phyloP scores from a whole-genome alignment of 2,329 filamentous ascomycete genomes.

The Exophiala xenobiotica region DNA sequence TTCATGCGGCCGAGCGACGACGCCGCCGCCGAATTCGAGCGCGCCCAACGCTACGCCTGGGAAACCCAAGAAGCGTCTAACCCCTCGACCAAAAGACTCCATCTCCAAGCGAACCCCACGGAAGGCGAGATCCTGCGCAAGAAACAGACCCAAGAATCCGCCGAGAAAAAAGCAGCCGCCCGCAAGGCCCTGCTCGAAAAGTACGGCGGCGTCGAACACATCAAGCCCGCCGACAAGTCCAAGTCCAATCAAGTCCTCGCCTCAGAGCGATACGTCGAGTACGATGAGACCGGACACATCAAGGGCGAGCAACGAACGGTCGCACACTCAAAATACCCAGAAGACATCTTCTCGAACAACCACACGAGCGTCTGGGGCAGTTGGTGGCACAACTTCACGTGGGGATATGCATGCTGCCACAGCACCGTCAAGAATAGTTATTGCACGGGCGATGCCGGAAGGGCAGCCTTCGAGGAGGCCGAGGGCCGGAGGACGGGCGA shows the following conservation, averaged over 20 bases:
- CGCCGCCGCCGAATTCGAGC: constrained; percentile 85
- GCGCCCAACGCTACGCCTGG: constrained; percentile 88
- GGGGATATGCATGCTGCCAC: constrained; percentile 96
- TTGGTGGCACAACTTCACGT: constrained; percentile 94
- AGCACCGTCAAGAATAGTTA: constrained; percentile 95
- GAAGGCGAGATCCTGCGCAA: constrained; percentile 82
- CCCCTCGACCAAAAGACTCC: constrained; percentile 71
- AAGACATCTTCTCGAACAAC: constrained; percentile 86
- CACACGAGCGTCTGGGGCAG: constrained; percentile 92
- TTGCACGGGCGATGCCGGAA: constrained; percentile 90
- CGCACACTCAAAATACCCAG: constrained; percentile 84
- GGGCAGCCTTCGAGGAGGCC: constrained; percentile 73
- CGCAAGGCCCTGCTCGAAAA: constrained; percentile 73
- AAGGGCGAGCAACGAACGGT: constrained; percentile 67
- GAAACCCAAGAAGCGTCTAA: constrained; percentile 67
- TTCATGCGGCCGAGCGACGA: constrained; percentile 83
- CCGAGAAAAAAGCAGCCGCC: constrained; percentile 65
- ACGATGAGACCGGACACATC: constrained; percentile 84
- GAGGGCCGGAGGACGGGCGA: constrained; percentile 57
- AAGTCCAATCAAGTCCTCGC: constrained; percentile 42
- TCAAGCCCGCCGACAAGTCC: constrained; percentile 58
- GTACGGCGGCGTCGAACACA: constrained; percentile 70
- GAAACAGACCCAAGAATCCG: constrained; percentile 72
- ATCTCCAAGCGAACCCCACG: constrained; percentile 95
- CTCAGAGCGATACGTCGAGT: constrained; percentile 82